Base-by-base conservation (phyloP, 768 basidiomycete genomes). In the Pulveroboletus sp. region DNA sequence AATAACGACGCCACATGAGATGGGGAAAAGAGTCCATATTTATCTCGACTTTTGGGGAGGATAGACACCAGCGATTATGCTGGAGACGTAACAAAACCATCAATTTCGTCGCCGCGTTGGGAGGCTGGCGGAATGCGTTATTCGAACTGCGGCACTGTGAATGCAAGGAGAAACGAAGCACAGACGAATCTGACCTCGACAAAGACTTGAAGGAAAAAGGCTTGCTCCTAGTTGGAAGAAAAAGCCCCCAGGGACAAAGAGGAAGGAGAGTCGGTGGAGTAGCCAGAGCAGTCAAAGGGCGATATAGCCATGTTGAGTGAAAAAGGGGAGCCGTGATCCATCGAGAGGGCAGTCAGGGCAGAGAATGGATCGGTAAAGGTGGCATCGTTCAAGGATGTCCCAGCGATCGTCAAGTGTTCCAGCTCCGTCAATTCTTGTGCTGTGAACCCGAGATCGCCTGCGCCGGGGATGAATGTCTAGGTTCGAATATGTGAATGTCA, bases 351-450 rank as follows among this genome's bases (percentile, higher is more conserved):
- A 29, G 37, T n/a, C 9, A 50, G 11, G 7, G 34, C 36, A 29
- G 45, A 52, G 52, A 65, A 66, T 0, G 64, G 64, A 53, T 66
- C 55, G 4, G 48, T 62, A 38, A 67, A 67, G 7, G 47, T 49
- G n/a, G n/a, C n/a, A 53, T 66, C 55, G 4, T 46, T 62, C 35
- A 67, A 67, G 7, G 47, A 47, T 23, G 60, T 45, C 13, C 35
- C 56, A 7, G n/a, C n/a, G n/a, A 56, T 38, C 10, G 45, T 53
- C 16, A 62, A 24, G 40, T 37, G 46, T 23, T 64, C 62, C 40
- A 67, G 16, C 5, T 51, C 52, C 4, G 37, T 47, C 39, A 60
- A 29, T 7, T 59, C 56, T 14, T 56, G 48, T 1, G 24, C 13
- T 24, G 42, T 51, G 17, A 56, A 46, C 20, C 39, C 40, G 7